phyloP scores from a whole-genome alignment of 139 green algal genomes.

The Trebouxia sp. region DNA sequence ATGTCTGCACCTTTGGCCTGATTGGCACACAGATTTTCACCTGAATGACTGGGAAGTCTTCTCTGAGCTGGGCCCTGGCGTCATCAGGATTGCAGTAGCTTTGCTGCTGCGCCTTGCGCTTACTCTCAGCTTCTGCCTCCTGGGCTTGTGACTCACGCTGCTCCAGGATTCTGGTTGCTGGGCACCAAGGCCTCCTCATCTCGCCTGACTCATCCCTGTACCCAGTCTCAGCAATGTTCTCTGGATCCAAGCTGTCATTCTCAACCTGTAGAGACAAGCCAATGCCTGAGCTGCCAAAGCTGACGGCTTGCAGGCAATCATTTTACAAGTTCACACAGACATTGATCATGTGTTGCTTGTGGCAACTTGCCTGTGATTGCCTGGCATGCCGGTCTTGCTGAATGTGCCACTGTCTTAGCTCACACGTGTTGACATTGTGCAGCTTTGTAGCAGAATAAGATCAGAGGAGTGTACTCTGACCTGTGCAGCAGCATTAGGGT shows the following conservation, averaged over 20 bases:
- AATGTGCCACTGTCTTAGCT: too few relatives aligned
- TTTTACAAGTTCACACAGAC: neutral
- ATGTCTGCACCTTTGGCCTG: too few relatives aligned
- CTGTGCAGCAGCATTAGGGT: conserved; percentile 39
- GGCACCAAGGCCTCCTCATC: conserved; percentile 78
- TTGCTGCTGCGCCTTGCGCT: conserved; percentile 39
- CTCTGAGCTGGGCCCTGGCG: neutral
- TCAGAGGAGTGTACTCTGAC: neutral
- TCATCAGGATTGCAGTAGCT: neutral
- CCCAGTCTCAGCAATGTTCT: conserved; percentile 51
- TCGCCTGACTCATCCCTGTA: conserved; percentile 66
- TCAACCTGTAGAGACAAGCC: conserved; percentile 43
- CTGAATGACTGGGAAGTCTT: conserved; percentile 47
- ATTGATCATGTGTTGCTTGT: too few relatives aligned
- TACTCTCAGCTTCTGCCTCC: conserved; percentile 54
- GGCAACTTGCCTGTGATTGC: too few relatives aligned
- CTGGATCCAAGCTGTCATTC: conserved; percentile 64
- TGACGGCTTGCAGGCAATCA: too few relatives aligned
- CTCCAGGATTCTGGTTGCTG: conserved; percentile 78
- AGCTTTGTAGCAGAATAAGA: too few relatives aligned
- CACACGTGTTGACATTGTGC: too few relatives aligned
- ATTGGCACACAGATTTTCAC: neutral
- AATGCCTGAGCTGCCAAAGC: too few relatives aligned
- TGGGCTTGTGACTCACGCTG: conserved; percentile 66
- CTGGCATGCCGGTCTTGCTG: too few relatives aligned